Evolutionary conservation across 2,329 filamentous ascomycete species (phyloP), one percentile per base, ranked within the genome.

Genomic region (Kalmusia sp.): DNA sequence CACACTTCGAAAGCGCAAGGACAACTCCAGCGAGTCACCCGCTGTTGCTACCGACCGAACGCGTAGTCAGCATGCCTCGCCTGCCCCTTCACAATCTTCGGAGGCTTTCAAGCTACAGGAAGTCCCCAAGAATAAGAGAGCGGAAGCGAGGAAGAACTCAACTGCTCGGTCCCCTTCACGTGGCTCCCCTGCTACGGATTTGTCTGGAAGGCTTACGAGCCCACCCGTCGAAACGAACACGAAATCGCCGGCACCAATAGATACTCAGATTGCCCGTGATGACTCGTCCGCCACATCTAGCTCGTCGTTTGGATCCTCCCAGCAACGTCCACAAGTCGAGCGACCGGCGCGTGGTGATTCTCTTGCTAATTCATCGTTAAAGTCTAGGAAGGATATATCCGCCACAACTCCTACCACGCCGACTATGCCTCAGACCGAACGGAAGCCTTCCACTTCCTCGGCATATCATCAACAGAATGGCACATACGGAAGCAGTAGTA

Each of bases 81-180:
- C 72, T 15, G 62, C 70, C 7, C 55, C 65, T 4, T 62, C 73
- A 19, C 65, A 69, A 45, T 51, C 68, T 51, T 59, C 66, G 14
- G 77, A 80, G 12, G 71, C 70, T 7, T 93, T 93, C 75, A 91
- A 88, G 74, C 76, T 95, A 37, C 91, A 93, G 67, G 91, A 96
- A 43, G 90, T 89, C 1, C 91, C 92, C 0, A 89, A 87, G 73
- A 84, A 80, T 65, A 83, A 80, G 69, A 82, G 81, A 71, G 76
- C 76, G 24, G 79, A 72, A 45, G 76, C 77, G n/a, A 69, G 76
- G 56, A 75, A 78, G 47, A 74, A 74, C 40, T 82, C 79, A 4
- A 76, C 78, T n/a, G 73, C 73, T 5, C 72, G 74, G 27, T 69
- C 75, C 17, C 72, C 76, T 19, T 64, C 72, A n/a, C 67, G 72